These are phyloP conservation scores for Lyophyllum semitale DNA, from an alignment of 768 basidiomycete species.

Conservation along the genomic window DNA sequence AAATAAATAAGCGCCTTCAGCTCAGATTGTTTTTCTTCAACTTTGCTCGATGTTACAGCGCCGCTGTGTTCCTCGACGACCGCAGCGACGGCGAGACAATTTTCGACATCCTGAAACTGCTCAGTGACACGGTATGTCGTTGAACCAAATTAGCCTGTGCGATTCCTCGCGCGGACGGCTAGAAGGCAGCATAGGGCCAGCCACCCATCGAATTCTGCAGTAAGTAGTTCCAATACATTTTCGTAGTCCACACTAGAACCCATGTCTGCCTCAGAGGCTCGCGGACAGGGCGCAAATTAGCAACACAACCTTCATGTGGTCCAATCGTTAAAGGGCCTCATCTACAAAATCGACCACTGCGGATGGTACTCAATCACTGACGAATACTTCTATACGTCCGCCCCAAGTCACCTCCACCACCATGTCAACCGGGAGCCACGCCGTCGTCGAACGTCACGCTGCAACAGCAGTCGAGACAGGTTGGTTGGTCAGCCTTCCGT, in stretches of 20 bases:
- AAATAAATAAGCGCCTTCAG: no score
- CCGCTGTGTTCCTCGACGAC: background rate
- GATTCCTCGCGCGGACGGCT: constrained; percentile 81
- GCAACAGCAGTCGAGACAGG: constrained; percentile 65
- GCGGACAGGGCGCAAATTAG: constrained; percentile 62
- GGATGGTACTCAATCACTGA: constrained; percentile 95
- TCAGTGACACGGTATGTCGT: constrained; percentile 38
- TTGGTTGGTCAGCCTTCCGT: constrained; percentile 36
- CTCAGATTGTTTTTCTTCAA: no score
- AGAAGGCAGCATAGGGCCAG: constrained; percentile 71
- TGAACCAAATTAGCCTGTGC: constrained; percentile 51
- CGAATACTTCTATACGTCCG: constrained; percentile 77
- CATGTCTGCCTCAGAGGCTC: constrained; percentile 51
- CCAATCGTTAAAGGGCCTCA: constrained; percentile 68
- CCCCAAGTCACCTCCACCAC: constrained; percentile 50
- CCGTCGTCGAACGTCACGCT: constrained; percentile 75
- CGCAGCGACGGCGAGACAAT: background rate
- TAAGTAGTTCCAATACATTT: constrained; percentile 57
- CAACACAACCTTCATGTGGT: constrained; percentile 76
- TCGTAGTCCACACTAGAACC: background rate
- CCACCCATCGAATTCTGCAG: constrained; percentile 68
- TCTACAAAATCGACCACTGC: constrained; percentile 82
- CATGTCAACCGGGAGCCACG: constrained; percentile 73
- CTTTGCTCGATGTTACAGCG: no score
- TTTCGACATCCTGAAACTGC: background rate